These are phyloP conservation scores for Skeletonema menzelii DNA, from an alignment of 108 stramenopile species.

Conservation along the genomic window DNA sequence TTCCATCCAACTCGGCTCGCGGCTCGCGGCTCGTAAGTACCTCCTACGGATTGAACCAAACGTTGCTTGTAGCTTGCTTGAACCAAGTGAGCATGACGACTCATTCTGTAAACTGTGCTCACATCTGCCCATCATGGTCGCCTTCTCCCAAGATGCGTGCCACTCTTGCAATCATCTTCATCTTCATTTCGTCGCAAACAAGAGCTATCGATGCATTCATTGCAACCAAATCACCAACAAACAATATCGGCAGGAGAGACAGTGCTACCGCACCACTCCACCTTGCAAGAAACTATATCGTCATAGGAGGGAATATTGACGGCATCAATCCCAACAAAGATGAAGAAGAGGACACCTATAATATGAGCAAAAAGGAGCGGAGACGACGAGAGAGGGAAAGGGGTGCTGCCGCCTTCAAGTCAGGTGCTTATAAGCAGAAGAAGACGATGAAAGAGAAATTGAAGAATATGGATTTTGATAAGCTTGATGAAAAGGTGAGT, in stretches of 20 bases:
- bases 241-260: not conserved
- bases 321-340: slow-evolving; percentile 2
- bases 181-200: not conserved
- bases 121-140: too few relatives aligned
- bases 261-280: not conserved
- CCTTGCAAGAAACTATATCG: slow-evolving; percentile 7
- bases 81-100: too few relatives aligned
- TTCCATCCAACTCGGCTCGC: too few relatives aligned
- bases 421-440: not conserved
- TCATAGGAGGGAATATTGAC: slow-evolving; percentile 1
- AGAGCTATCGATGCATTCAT: not conserved
- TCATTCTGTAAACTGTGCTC: too few relatives aligned
- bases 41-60: too few relatives aligned
- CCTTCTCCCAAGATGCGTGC: not conserved
- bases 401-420: not conserved
- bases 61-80: too few relatives aligned
- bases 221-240: not conserved
- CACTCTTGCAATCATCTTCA: not conserved
- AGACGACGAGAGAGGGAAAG: slow-evolving; percentile 7
- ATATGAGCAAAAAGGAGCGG: slow-evolving; percentile 9
- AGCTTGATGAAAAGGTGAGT: slow-evolving; percentile 10
- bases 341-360: slow-evolving; percentile 2
- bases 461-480: not conserved
- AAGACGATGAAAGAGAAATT: not conserved
- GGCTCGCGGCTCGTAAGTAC: too few relatives aligned